Percentiles rank a stretch among this genome's conserved stretches.
Conservation (phyloP, 1,284 basidiomycete species). For the Tranzscheliella williamsii region DNA sequence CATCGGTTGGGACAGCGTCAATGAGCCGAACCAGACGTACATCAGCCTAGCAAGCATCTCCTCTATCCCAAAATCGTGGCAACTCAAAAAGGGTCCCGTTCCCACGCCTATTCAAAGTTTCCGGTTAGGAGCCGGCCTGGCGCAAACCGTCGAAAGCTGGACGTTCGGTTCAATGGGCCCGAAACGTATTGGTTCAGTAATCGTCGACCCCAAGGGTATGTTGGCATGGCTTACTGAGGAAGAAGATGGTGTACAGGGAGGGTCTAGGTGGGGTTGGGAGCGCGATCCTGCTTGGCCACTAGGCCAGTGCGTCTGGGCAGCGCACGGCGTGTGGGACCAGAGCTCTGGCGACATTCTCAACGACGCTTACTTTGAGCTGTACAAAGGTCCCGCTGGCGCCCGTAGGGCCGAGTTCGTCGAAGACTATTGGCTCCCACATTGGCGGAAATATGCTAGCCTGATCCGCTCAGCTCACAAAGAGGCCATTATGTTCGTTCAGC, state of each 20-base stretch:
- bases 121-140: conserved; percentile 81
- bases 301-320: conserved; percentile 84
- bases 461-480: conserved; percentile 78
- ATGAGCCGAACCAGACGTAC: conserved; percentile 89
- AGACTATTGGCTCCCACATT: conserved; percentile 84
- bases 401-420: conserved; percentile 68
- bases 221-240: conserved; percentile 48
- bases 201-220: conserved; percentile 79
- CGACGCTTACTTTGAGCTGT: conserved; percentile 75
- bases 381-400: conserved; percentile 61
- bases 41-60: conserved; percentile 71
- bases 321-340: conserved; percentile 87
- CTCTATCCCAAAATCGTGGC: conserved; percentile 54
- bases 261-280: conserved; percentile 74
- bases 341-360: conserved; percentile 71
- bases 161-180: conserved; percentile 81
- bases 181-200: conserved; percentile 71
- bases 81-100: conserved; percentile 76
- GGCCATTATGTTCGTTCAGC: conserved; percentile 86
- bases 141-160: conserved; percentile 83
- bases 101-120: conserved; percentile 85
- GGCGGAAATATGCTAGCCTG: conserved; percentile 69
- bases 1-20: conserved; percentile 94
- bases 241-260: conserved; percentile 40
- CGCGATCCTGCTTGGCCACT: conserved; percentile 77